These are phyloP conservation scores for Helenozyma rhizophorensis DNA, from an alignment of 805 yeast genomes.

Conservation along the genomic window DNA sequence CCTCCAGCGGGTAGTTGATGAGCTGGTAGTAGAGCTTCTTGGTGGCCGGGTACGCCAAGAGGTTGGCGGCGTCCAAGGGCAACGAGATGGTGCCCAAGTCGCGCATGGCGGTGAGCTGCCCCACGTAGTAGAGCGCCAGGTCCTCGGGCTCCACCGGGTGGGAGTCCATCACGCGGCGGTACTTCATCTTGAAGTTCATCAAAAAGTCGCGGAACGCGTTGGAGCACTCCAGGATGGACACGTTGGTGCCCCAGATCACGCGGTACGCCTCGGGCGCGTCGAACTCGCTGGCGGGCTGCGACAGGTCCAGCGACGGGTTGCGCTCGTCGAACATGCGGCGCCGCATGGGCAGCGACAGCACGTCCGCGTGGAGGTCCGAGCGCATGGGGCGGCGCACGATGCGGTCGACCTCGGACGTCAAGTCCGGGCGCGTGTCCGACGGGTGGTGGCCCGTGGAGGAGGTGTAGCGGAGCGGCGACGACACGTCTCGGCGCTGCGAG, in stretches of 20 bases:
- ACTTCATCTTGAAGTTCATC: slow-evolving; percentile 75
- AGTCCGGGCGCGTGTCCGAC: slow-evolving; percentile 45
- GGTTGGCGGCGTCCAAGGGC: slow-evolving; percentile 78
- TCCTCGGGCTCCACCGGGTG: slow-evolving; percentile 48
- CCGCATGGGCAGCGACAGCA: slow-evolving; percentile 66
- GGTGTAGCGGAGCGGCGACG: slow-evolving; percentile 50
- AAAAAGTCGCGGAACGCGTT: slow-evolving; percentile 77
- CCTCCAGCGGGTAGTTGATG: slow-evolving; percentile 92
- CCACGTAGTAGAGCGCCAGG: slow-evolving; percentile 69
- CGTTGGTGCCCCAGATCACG: slow-evolving; percentile 98
- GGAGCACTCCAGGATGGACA: slow-evolving; percentile 83
- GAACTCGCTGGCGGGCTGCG: slow-evolving; percentile 26
- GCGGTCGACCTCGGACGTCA: slow-evolving; percentile 40
- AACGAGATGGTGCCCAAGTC: slow-evolving; percentile 75
- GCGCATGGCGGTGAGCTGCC: slow-evolving; percentile 68
- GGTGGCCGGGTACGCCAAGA: slow-evolving; percentile 71
- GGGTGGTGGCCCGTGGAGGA: slow-evolving; percentile 34
- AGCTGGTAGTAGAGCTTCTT: slow-evolving; percentile 79
- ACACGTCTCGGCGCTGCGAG: slow-evolving; percentile 27
- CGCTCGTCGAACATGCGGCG: slow-evolving; percentile 49
- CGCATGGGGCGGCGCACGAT: slow-evolving; percentile 53
- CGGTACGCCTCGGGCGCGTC: slow-evolving; percentile 65
- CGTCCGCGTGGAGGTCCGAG: slow-evolving; percentile 72
- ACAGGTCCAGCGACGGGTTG: slow-evolving; percentile 17
- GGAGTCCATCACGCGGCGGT: slow-evolving; percentile 53